Conservation (phyloP, 768 basidiomycete species). For the Cubamyces sp. region DNA sequence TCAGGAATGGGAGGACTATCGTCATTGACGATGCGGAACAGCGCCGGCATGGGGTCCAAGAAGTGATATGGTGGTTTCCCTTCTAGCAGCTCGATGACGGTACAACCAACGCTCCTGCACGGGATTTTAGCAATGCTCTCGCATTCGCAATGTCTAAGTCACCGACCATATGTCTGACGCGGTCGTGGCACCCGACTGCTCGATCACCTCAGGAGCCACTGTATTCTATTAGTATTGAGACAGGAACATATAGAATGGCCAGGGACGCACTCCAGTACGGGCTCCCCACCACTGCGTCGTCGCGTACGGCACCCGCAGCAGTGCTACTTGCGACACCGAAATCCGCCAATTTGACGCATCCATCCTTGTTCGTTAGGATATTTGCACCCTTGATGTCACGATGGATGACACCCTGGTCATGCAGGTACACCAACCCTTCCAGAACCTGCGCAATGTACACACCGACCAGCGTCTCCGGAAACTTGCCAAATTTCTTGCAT, state of each 20-base stretch:
- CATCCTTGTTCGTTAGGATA: constrained; percentile 98
- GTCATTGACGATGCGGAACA: constrained; percentile 98
- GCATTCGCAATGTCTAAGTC: not conserved
- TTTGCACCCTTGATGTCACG: constrained; percentile 99
- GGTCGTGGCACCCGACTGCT: constrained; percentile 95
- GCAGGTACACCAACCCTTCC: constrained; percentile 94
- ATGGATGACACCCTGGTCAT: constrained; percentile 99
- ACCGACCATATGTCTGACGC: constrained; percentile 93
- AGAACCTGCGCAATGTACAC: constrained; percentile 97
- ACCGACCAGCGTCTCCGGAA: constrained; percentile 94
- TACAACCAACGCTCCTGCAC: constrained; percentile 84
- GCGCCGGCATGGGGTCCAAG: constrained; percentile 96
- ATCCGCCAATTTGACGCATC: constrained; percentile 97
- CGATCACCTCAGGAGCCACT: constrained; percentile 99
- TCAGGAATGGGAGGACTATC: constrained; percentile 97
- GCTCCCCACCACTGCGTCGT: constrained; percentile 94
- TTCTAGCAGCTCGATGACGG: constrained; percentile 93
- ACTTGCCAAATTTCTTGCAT: constrained; percentile 97
- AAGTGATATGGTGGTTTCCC: constrained; percentile 96
- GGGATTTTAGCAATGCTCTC: not conserved
- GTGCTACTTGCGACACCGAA: constrained; percentile 93
- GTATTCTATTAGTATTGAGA: constrained; percentile 11
- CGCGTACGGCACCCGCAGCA: constrained; percentile 71
- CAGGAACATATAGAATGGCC: not conserved
- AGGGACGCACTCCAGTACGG: constrained; percentile 92